Evolutionary conservation across 176 grass and related monocot genomes (phyloP).

Genomic region (Ensete ventricosum): DNA sequence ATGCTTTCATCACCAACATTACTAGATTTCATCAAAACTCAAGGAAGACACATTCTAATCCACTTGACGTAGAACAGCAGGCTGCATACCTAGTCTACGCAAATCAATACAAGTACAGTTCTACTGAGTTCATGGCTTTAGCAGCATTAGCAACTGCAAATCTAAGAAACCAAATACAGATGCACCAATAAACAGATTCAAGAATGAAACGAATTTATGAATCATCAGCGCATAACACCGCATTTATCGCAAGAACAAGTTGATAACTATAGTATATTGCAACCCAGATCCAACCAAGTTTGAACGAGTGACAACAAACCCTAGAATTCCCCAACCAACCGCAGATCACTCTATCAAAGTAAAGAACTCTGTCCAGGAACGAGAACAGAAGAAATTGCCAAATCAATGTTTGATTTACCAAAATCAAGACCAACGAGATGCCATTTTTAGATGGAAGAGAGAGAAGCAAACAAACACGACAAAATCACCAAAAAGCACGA

Average conservation of each 20-base stretch:
- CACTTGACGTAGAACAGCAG: too few species aligned
- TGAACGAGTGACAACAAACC: neutral
- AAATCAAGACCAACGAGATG: neutral
- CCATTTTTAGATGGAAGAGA: neutral
- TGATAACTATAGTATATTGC: neutral
- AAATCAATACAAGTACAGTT: too few species aligned
- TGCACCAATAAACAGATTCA: neutral
- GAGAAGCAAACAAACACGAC: neutral
- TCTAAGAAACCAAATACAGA: neutral
- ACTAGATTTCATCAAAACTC: neutral
- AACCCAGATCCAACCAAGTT: neutral
- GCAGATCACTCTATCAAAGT: neutral
- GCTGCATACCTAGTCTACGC: too few species aligned
- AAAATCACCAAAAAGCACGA: neutral
- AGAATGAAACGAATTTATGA: neutral
- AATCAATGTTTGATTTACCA: neutral
- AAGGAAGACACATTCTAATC: neutral
- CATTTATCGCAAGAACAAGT: neutral
- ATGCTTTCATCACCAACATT: too few species aligned
- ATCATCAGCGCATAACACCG: neutral
- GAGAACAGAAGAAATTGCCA: neutral
- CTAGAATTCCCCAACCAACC: neutral
- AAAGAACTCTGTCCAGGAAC: neutral
- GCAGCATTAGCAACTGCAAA: too few species aligned
- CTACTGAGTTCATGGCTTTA: neutral